phyloP scores from a whole-genome alignment of 495 filamentous ascomycete species.

The Pseudevernia furfuracea region DNA sequence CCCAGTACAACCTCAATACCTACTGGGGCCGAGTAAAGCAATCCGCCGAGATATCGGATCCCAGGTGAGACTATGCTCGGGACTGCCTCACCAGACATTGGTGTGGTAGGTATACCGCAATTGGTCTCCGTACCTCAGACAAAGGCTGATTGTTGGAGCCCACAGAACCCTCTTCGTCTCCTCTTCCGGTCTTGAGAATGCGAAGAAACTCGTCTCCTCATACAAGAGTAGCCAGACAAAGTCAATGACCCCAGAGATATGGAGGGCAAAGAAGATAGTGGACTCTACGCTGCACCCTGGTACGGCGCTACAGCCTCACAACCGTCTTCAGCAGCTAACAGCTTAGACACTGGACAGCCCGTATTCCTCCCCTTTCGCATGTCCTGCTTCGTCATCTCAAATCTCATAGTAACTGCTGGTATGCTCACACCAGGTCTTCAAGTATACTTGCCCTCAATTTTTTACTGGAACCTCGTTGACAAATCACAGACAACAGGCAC shows the following conservation, averaged over 20 bases:
- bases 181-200: constrained; percentile 65
- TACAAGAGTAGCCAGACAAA: constrained; percentile 76
- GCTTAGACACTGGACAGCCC: constrained; percentile 75
- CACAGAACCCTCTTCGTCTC: constrained; percentile 74
- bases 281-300: constrained; percentile 94
- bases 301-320: constrained; percentile 32
- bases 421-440: constrained; percentile 86
- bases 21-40: constrained; percentile 95
- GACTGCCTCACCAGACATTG: constrained; percentile 21
- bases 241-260: constrained; percentile 80
- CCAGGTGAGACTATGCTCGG: constrained; percentile 60
- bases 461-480: constrained; percentile 18
- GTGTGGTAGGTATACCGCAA: constrained; percentile 28
- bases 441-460: constrained; percentile 35
- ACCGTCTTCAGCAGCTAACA: background rate
- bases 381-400: constrained; percentile 91
- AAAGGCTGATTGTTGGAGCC: background rate
- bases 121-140: background rate
- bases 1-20: constrained; percentile 83
- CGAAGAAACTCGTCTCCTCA: constrained; percentile 63
- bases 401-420: constrained; percentile 91
- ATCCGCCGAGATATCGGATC: constrained; percentile 83
- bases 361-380: constrained; percentile 95
- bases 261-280: constrained; percentile 92
- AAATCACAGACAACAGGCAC: constrained; percentile 66